Evolutionary conservation across 768 basidiomycete genomes (phyloP).

Genomic region (Chiua virens): DNA sequence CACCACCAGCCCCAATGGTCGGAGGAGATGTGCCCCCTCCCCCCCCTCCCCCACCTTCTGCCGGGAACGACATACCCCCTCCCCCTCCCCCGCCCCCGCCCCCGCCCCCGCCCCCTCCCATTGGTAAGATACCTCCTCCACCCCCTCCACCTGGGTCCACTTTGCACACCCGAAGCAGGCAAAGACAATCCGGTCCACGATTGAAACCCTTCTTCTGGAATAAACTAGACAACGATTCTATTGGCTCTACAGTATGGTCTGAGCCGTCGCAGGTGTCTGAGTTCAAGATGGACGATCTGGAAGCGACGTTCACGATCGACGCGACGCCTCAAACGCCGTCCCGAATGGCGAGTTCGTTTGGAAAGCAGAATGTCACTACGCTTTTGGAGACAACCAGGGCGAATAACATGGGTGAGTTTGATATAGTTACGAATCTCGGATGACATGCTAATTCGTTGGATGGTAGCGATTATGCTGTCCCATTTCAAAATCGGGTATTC

Average conservation of each 20-base stretch:
- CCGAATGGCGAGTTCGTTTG: slow-evolving; percentile 39
- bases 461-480: slow-evolving; percentile 78
- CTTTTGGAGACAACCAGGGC: slow-evolving; percentile 79
- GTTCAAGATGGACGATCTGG: slow-evolving; percentile 70
- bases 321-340: slow-evolving; percentile 42
- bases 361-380: slow-evolving; percentile 64
- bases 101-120: slow-evolving; percentile 41
- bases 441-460: slow-evolving; percentile 2
- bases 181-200: slow-evolving; percentile 45
- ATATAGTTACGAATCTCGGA: neutral
- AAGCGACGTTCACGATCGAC: slow-evolving; percentile 68
- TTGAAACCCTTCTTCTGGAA: slow-evolving; percentile 92
- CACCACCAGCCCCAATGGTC: slow-evolving; percentile 37
- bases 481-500: slow-evolving; percentile 64
- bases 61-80: slow-evolving; percentile 5
- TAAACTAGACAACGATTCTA: slow-evolving; percentile 53
- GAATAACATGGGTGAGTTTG: slow-evolving; percentile 71
- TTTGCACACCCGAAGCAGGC: slow-evolving; percentile 32
- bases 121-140: slow-evolving; percentile 16
- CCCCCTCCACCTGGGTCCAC: slow-evolving; percentile 29
- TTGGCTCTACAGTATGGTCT: slow-evolving; percentile 67
- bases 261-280: slow-evolving; percentile 44
- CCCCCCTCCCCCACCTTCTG: slow-evolving; percentile 24
- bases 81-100: neutral
- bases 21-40: slow-evolving; percentile 3